Base-by-base conservation (phyloP, 208 protist genomes). In the Trypanosoma rangeli region DNA sequence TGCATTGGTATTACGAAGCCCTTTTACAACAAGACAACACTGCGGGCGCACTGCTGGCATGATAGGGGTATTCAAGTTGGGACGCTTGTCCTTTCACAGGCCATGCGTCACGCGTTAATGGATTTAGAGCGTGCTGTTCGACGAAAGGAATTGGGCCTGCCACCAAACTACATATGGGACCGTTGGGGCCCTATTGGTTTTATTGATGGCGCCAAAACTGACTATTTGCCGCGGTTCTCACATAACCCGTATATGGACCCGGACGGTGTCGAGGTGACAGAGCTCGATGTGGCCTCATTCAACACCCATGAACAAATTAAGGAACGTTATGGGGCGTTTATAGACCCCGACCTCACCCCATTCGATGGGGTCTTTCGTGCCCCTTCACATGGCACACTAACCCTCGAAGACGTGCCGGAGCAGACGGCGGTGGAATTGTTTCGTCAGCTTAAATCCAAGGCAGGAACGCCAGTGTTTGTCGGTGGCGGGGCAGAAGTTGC, bases 1-100 rank as follows among this genome's bases (percentile, higher is more conserved):
- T 94, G 86, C 67, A 92, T 97, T 56, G 92, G 92, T 39, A 94
- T 97, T 70, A 92, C 89, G 20, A 94, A 94, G 76, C 92, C 92
- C 7, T 97, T 97, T 50, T 95, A 90, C 60, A 77, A 95, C 73
- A 85, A 81, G 48, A 75, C 74, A 64, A 94, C 88, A 16, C 76
- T 97, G 39, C 85, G 92, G 9, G 87, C 86, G 42, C 89, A 97
- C 70, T 94, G 87, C 76, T 97, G 92, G 90, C 86, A 92, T 57
- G 86, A 95, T 57, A 82, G 83, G 29, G 92, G 92, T 18, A 68
- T 87, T 53, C 85, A 95, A 70, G 82, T 93, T 22, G 92, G 92
- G 49, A 94, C 89, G 39, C 68, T 94, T 12, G 84, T 90, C 24
- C 72, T 97, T 37, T 95, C 89, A 22, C 80, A 90, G 68, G 89